phyloP scores from a whole-genome alignment of 2,329 filamentous ascomycete genomes.

The Aspergillus pseudoterreus region DNA sequence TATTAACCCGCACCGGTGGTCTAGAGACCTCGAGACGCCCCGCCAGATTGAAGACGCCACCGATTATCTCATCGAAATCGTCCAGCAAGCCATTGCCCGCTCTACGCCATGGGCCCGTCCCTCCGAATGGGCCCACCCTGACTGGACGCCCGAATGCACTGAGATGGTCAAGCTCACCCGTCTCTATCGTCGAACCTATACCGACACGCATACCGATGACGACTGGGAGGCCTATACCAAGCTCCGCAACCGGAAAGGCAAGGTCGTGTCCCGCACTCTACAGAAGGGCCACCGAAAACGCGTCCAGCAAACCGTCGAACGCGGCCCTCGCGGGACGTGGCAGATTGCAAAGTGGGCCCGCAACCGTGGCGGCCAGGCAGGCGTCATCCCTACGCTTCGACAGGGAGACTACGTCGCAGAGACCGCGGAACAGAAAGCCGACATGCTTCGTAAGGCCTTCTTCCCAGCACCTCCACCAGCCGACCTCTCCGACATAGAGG shows the following conservation, averaged over 20 bases:
- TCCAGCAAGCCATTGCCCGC: conserved; percentile 17
- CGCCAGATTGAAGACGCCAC: conserved; percentile 8
- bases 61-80: conserved; percentile 13
- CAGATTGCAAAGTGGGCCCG: conserved; percentile 23
- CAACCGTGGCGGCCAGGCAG: conserved; percentile 13
- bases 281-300: conserved; percentile 15
- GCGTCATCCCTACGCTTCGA: conserved; percentile 6
- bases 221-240: conserved; percentile 9
- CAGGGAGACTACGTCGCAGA: conserved; percentile 1
- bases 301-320: conserved; percentile 20
- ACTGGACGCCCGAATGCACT: conserved; percentile 20
- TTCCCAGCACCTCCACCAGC: background rate
- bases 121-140: conserved; percentile 16
- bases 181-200: background rate
- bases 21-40: conserved; percentile 1
- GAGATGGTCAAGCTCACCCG: conserved; percentile 7
- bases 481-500: conserved; percentile 1
- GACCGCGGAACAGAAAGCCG: conserved; percentile 6
- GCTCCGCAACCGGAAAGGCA: conserved; percentile 22
- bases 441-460: background rate
- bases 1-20: conserved; percentile 1
- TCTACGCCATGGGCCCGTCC: conserved; percentile 24
- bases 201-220: background rate
- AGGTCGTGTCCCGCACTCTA: conserved; percentile 17
- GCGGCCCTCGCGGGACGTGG: conserved; percentile 18